Conservation (phyloP, 2,329 filamentous ascomycete species). For the Didymella keratinophila region DNA sequence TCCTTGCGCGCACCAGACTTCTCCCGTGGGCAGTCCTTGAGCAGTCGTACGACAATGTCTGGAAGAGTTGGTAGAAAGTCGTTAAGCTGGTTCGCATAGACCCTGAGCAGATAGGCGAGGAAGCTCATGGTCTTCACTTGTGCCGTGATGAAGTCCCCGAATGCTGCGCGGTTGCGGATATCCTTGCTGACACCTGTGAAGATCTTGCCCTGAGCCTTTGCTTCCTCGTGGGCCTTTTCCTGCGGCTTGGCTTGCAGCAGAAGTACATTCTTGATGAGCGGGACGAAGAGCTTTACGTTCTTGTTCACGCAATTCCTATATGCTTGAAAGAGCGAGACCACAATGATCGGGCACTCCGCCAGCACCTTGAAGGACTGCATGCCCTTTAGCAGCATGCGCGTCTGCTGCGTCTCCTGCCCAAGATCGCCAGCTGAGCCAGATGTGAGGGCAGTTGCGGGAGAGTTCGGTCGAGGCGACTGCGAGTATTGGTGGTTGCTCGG, state of each 20-base stretch:
- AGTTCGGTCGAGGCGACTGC: slow-evolving; percentile 87
- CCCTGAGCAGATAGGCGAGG: slow-evolving; percentile 86
- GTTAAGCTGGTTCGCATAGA: slow-evolving; percentile 83
- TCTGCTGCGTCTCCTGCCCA: slow-evolving; percentile 81
- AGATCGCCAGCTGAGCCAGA: slow-evolving; percentile 76
- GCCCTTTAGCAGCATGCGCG: slow-evolving; percentile 82
- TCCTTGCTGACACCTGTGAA: slow-evolving; percentile 93
- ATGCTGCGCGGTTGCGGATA: slow-evolving; percentile 91
- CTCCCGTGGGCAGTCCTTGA: slow-evolving; percentile 93
- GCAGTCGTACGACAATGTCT: slow-evolving; percentile 84
- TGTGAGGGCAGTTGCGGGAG: slow-evolving; percentile 83
- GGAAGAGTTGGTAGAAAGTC: slow-evolving; percentile 89
- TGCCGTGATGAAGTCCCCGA: slow-evolving; percentile 96
- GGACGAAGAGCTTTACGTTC: slow-evolving; percentile 92
- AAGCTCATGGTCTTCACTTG: slow-evolving; percentile 99
- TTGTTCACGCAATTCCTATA: slow-evolving; percentile 79
- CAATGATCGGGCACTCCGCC: slow-evolving; percentile 97
- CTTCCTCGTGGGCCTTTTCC: slow-evolving; percentile 88
- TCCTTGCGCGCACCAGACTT: slow-evolving; percentile 95
- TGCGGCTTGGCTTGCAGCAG: slow-evolving; percentile 91
- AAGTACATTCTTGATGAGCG: slow-evolving; percentile 89
- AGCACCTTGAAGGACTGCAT: slow-evolving; percentile 99
- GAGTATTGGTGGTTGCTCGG: slow-evolving; percentile 70
- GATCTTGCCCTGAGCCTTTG: slow-evolving; percentile 77
- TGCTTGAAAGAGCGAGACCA: slow-evolving; percentile 96